These are phyloP conservation scores for Chaetomium olivaceum DNA, from an alignment of 2,329 filamentous ascomycete genomes.

Conservation along the genomic window DNA sequence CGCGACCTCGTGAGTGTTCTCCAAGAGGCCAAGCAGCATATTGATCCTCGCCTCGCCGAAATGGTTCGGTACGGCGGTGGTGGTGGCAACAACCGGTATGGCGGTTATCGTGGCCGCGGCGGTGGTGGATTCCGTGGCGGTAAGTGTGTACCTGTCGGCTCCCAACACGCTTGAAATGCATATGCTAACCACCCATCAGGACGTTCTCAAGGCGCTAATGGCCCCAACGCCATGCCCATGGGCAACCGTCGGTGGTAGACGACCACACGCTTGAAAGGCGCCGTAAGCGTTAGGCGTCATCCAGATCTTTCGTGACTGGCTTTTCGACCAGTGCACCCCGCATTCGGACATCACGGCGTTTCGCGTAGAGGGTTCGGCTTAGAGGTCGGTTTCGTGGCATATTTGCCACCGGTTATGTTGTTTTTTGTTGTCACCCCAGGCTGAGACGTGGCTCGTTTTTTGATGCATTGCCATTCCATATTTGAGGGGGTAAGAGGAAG, in stretches of 20 bases:
- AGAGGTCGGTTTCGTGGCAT: slow-evolving; percentile 25
- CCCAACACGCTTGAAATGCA: slow-evolving; percentile 33
- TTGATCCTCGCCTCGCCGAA: slow-evolving; percentile 92
- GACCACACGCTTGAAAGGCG: background rate
- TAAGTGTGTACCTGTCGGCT: slow-evolving; percentile 42
- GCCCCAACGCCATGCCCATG: slow-evolving; percentile 52
- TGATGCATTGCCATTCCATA: slow-evolving; percentile 4
- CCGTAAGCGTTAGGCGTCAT: slow-evolving; percentile 6
- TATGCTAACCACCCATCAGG: slow-evolving; percentile 17
- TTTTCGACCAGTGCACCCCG: slow-evolving; percentile 18
- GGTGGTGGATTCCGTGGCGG: slow-evolving; percentile 48
- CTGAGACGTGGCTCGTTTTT: slow-evolving; percentile 7
- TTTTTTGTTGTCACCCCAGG: slow-evolving; percentile 14
- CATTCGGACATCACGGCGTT: slow-evolving; percentile 25
- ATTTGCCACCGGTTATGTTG: slow-evolving; percentile 13
- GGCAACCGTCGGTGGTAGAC: slow-evolving; percentile 55
- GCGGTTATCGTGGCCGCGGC: slow-evolving; percentile 67
- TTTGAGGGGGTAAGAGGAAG: background rate
- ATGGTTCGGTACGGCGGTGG: slow-evolving; percentile 92
- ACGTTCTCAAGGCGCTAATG: slow-evolving; percentile 27
- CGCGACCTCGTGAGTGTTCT: slow-evolving; percentile 94
- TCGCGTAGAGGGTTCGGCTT: slow-evolving; percentile 25
- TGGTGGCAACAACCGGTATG: slow-evolving; percentile 72
- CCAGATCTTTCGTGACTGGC: slow-evolving; percentile 15
- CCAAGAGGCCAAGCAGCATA: slow-evolving; percentile 95